Conservation (phyloP, 2,329 filamentous ascomycete genomes). For the Diaporthe humulicola region DNA sequence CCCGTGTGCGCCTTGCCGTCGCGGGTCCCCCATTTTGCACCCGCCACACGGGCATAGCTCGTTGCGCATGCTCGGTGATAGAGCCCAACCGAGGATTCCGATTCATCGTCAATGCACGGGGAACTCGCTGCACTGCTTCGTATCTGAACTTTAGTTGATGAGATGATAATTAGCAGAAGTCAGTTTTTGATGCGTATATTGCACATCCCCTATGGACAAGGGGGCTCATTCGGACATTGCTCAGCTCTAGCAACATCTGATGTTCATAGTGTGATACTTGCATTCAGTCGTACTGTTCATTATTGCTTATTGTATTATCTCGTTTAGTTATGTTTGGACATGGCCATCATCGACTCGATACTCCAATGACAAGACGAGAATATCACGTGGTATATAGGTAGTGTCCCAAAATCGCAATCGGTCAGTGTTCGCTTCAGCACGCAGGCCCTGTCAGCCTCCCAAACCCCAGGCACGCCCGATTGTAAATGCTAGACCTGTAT, state of each 20-base stretch:
- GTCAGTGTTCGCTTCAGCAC: neutral
- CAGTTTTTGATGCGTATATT: neutral
- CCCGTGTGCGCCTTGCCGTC: neutral
- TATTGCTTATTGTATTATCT: constrained; percentile 7
- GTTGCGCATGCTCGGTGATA: constrained; percentile 1
- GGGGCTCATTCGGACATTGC: neutral
- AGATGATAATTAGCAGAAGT: neutral
- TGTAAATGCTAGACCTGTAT: constrained; percentile 11
- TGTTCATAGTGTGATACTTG: neutral
- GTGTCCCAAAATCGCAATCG: neutral
- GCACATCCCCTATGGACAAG: neutral
- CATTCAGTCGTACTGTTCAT: neutral
- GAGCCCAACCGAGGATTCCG: neutral
- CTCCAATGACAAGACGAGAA: neutral
- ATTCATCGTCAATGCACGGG: neutral
- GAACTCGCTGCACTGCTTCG: neutral
- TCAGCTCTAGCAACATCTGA: neutral
- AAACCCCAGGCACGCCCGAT: neutral
- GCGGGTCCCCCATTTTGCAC: neutral
- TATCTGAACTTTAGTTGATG: neutral
- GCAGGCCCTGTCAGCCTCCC: neutral
- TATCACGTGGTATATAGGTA: neutral
- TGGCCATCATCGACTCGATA: neutral
- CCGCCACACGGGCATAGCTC: neutral
- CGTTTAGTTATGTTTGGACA: neutral